Evolutionary conservation across 148 eudicot species (phyloP).

Genomic region (Camellia japonica): DNA sequence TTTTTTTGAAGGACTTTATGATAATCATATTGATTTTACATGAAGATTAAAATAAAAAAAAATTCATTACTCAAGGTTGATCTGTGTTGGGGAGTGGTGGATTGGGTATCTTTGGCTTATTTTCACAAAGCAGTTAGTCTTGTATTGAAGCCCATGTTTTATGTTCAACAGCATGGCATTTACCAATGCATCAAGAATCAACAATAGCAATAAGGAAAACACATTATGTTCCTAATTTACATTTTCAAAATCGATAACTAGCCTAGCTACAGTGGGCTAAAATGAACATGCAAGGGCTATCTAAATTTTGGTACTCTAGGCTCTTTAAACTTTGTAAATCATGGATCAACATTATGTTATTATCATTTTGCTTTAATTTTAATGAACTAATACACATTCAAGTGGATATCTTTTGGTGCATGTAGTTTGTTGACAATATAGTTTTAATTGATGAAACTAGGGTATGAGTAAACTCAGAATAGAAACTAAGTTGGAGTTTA

Average conservation of each 20-base stretch:
- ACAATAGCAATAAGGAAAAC: no score
- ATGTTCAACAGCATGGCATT: no score
- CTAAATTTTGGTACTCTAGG: no score
- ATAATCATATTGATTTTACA: neutral
- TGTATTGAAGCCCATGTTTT: no score
- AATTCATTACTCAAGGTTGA: neutral
- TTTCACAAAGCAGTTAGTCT: no score
- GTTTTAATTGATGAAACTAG: neutral
- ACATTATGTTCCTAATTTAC: no score
- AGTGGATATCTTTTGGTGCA: neutral
- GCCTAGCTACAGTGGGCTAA: no score
- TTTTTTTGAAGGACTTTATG: neutral
- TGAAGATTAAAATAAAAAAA: neutral
- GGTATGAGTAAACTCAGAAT: neutral
- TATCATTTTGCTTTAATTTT: neutral
- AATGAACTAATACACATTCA: neutral
- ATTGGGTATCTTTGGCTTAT: neutral
- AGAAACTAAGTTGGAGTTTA: neutral
- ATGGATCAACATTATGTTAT: neutral
- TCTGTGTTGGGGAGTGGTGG: neutral
- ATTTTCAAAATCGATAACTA: no score
- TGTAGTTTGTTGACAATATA: neutral
- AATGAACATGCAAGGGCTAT: no score
- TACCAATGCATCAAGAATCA: no score
- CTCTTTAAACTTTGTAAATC: no score